phyloP scores from a whole-genome alignment of 140 eudicot genomes.

The Senecio squalidus region DNA sequence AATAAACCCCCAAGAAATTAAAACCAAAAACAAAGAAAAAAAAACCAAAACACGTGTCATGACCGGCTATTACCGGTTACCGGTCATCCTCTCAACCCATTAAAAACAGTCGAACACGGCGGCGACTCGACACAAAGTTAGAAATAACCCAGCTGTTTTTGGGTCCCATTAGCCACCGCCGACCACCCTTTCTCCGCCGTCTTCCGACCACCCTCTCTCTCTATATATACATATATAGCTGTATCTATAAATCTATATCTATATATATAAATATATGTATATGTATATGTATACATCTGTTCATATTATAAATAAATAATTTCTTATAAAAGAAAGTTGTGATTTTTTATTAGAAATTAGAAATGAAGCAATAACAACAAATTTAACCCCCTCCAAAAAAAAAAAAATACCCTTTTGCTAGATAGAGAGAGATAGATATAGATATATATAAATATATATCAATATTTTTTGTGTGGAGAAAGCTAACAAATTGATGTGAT shows the following conservation, averaged over 20 bases:
- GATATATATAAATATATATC: background rate
- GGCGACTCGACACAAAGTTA: constrained; percentile 42
- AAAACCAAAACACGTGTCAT: constrained; percentile 39
- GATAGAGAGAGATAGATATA: constrained; percentile 13
- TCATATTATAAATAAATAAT: constrained; percentile 13
- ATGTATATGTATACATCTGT: constrained; percentile 20
- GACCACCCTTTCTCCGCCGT: constrained; percentile 23
- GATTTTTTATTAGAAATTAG: constrained; percentile 13
- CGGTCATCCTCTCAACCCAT: constrained; percentile 28
- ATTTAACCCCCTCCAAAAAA: constrained; percentile 28
- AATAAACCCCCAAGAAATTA: constrained; percentile 12
- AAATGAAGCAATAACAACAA: constrained; percentile 19
- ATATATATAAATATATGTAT: constrained; percentile 11
- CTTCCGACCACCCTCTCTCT: constrained; percentile 24
- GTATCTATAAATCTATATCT: background rate
- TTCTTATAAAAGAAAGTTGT: constrained; percentile 1
- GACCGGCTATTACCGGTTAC: constrained; percentile 40
- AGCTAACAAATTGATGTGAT: background rate
- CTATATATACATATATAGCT: constrained; percentile 3
- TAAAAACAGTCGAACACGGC: constrained; percentile 43
- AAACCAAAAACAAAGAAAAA: background rate
- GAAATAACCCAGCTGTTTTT: constrained; percentile 31
- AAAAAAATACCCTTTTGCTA: constrained; percentile 34
- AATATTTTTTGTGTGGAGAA: constrained; percentile 20
- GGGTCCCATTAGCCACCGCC: constrained; percentile 33